Percentiles rank a stretch among this genome's conserved stretches.
phyloP scores from a whole-genome alignment of 768 basidiomycete species.

The Harrya chromipes region DNA sequence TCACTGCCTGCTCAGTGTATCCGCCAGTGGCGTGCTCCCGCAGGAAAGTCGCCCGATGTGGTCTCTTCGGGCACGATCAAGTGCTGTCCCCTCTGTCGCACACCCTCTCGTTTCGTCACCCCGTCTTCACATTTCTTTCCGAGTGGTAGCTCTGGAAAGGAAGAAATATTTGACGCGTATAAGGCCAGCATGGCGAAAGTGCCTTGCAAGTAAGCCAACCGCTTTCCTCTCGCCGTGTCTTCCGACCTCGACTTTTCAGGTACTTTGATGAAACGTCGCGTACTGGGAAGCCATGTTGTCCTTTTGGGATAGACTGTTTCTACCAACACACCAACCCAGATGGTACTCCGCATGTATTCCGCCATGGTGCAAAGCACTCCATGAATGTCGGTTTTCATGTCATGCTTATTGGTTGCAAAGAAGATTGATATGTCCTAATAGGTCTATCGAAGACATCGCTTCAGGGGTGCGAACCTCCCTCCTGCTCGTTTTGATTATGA shows the following conservation, averaged over 20 bases:
- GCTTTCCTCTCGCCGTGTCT: neutral
- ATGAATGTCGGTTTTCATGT: constrained; percentile 47
- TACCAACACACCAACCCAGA: constrained; percentile 69
- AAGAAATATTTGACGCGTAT: constrained; percentile 50
- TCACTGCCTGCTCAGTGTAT: constrained; percentile 54
- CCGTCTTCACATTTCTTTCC: constrained; percentile 70
- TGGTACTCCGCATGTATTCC: constrained; percentile 57
- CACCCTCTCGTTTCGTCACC: constrained; percentile 61
- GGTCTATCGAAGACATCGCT: constrained; percentile 25
- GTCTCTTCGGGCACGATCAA: constrained; percentile 61
- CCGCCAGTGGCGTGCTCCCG: constrained; percentile 70
- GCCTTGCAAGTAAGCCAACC: constrained; percentile 55
- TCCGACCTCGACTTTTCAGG: constrained; percentile 32
- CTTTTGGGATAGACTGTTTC: constrained; percentile 80
- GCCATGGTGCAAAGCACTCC: constrained; percentile 49
- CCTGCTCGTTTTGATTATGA: constrained; percentile 30
- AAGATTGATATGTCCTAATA: constrained; percentile 6
- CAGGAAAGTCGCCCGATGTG: constrained; percentile 48
- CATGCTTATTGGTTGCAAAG: constrained; percentile 27
- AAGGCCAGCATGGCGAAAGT: constrained; percentile 71
- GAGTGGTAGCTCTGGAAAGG: constrained; percentile 52
- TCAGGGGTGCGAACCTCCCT: constrained; percentile 20
- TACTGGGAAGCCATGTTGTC: constrained; percentile 55
- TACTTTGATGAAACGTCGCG: constrained; percentile 58
- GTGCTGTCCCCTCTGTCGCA: constrained; percentile 77